These are phyloP conservation scores for Hura crepitans DNA, from an alignment of 441 rosid genomes.

Conservation along the genomic window DNA sequence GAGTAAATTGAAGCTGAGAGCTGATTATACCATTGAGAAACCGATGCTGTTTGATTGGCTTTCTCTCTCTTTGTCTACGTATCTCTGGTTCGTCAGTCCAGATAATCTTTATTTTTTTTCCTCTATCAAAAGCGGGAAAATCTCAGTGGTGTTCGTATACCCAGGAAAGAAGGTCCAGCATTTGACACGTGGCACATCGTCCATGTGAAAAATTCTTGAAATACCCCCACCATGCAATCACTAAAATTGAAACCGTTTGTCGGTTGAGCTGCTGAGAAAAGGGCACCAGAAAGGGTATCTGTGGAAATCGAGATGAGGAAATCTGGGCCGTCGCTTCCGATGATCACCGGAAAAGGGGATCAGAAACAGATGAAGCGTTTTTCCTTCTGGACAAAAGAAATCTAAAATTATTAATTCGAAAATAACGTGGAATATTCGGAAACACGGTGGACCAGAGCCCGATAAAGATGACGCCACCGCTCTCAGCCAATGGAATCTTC, in stretches of 20 bases:
- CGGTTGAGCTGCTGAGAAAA: constrained; percentile 10
- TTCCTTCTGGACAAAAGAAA: not conserved
- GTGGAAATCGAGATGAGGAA: constrained; percentile 13
- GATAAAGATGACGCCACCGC: not conserved
- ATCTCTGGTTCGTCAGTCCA: constrained; percentile 9
- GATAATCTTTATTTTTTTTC: constrained; percentile 13
- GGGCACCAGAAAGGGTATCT: not conserved
- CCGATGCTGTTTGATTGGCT: constrained; percentile 7
- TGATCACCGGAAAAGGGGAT: constrained; percentile 21
- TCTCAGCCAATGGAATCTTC: too few species aligned
- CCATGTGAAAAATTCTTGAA: constrained; percentile 22
- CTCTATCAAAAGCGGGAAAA: constrained; percentile 49
- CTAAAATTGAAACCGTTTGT: not conserved
- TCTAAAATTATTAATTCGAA: not conserved
- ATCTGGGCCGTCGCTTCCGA: constrained; percentile 10
- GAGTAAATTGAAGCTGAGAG: constrained; percentile 17
- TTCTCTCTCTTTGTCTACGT: constrained; percentile 6
- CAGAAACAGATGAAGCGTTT: not conserved
- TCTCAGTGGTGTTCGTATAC: constrained; percentile 40
- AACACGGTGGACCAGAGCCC: not conserved
- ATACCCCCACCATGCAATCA: constrained; percentile 18
- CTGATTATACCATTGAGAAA: constrained; percentile 26
- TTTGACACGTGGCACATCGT: constrained; percentile 64
- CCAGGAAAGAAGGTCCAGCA: constrained; percentile 51
- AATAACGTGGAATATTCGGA: constrained; percentile 12